Evolutionary conservation across 1,139 yeast species (phyloP).

Genomic region (Meyerozyma guilliermondii): DNA sequence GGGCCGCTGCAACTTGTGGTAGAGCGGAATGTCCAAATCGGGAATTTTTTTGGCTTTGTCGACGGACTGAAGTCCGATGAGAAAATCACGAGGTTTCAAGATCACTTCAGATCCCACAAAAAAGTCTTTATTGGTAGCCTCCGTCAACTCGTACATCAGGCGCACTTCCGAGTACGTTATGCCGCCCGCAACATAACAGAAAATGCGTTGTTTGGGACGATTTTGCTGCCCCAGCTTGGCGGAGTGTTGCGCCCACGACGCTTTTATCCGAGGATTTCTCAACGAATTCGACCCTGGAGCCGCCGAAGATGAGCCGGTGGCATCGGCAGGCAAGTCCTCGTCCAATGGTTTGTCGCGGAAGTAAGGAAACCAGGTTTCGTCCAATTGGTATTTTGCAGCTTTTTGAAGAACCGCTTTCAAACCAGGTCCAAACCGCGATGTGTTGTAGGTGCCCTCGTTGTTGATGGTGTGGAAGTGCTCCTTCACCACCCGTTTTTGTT

Average conservation of each 20-base stretch:
- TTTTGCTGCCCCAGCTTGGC: conserved; percentile 19
- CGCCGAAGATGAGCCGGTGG: conserved; percentile 14
- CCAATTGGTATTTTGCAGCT: conserved; percentile 45
- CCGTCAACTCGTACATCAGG: conserved; percentile 67
- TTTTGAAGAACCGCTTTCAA: conserved; percentile 53
- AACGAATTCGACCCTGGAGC: conserved; percentile 30
- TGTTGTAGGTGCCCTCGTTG: conserved; percentile 61
- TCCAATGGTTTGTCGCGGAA: conserved; percentile 70
- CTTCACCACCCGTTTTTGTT: conserved; percentile 35
- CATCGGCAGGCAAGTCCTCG: conserved; percentile 39
- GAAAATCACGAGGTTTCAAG: conserved; percentile 56
- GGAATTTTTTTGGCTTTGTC: conserved; percentile 29
- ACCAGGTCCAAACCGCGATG: conserved; percentile 76
- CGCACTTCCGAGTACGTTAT: conserved; percentile 78
- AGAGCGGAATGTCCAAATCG: conserved; percentile 32
- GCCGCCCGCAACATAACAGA: conserved; percentile 88
- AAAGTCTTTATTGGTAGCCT: conserved; percentile 62
- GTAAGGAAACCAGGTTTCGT: conserved; percentile 63
- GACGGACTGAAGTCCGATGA: conserved; percentile 41
- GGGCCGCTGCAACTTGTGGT: conserved; percentile 19
- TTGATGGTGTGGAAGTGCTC: conserved; percentile 61
- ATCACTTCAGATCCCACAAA: conserved; percentile 81
- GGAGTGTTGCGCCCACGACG: conserved; percentile 72
- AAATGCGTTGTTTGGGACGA: conserved; percentile 63
- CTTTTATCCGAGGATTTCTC: conserved; percentile 71